Percentiles rank a stretch among this genome's conserved stretches.
phyloP scores from a whole-genome alignment of 1,284 basidiomycete species.

The Fomitopsis schrenkii region DNA sequence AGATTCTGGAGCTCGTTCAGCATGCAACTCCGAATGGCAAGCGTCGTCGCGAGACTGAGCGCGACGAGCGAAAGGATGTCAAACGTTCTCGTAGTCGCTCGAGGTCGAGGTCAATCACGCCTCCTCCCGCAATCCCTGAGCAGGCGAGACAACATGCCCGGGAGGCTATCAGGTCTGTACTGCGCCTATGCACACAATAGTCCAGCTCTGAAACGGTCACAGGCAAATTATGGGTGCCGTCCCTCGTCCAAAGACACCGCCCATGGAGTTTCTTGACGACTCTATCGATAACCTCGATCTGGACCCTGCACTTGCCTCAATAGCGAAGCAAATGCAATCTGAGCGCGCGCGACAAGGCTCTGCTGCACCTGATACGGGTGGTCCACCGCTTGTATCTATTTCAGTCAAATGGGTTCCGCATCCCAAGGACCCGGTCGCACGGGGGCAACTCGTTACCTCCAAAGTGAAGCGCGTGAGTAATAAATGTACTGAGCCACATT shows the following conservation, averaged over 20 bases:
- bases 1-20: slow-evolving; percentile 35
- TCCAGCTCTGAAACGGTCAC: not conserved
- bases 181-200: not conserved
- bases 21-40: slow-evolving; percentile 19
- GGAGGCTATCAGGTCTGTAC: slow-evolving; percentile 51
- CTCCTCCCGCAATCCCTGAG: slow-evolving; percentile 56
- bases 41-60: slow-evolving; percentile 7
- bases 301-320: slow-evolving; percentile 57
- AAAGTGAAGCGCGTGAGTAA: slow-evolving; percentile 53
- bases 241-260: slow-evolving; percentile 43
- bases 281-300: slow-evolving; percentile 45
- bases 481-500: not conserved
- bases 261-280: slow-evolving; percentile 35
- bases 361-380: slow-evolving; percentile 16
- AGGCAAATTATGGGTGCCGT: slow-evolving; percentile 42
- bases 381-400: slow-evolving; percentile 44
- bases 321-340: slow-evolving; percentile 36
- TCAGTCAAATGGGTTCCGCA: slow-evolving; percentile 61
- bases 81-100: slow-evolving; percentile 53
- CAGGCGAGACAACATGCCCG: slow-evolving; percentile 50
- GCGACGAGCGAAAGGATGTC: slow-evolving; percentile 25
- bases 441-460: slow-evolving; percentile 43
- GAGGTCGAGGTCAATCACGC: slow-evolving; percentile 64
- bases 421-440: slow-evolving; percentile 42
- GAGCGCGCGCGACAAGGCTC: slow-evolving; percentile 20